These are phyloP conservation scores for Saururus chinensis DNA, from an alignment of 164 flowering plant species.

Conservation along the genomic window DNA sequence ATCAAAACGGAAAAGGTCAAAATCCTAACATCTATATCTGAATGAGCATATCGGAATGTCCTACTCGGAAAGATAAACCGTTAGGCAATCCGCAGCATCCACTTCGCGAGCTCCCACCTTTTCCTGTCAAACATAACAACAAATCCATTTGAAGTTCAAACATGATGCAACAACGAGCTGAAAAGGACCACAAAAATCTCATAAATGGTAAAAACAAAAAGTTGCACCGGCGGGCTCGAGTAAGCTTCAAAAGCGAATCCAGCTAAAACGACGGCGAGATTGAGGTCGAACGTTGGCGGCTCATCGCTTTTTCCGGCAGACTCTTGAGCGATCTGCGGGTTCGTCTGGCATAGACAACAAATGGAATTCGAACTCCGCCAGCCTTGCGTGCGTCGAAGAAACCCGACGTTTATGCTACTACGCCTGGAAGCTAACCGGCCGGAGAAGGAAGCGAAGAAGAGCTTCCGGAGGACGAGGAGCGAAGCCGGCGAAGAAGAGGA, in stretches of 20 bases:
- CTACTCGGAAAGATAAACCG: slow-evolving; percentile 84
- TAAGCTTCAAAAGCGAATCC: slow-evolving; percentile 98
- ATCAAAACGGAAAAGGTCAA: neutral
- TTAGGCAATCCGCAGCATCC: slow-evolving; percentile 74
- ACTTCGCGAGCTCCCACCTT: slow-evolving; percentile 56
- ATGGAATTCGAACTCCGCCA: slow-evolving; percentile 1
- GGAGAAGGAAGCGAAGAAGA: neutral
- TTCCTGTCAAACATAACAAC: slow-evolving; percentile 26
- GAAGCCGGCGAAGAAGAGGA: too few species aligned
- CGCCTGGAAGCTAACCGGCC: neutral
- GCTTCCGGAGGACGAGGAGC: too few species aligned
- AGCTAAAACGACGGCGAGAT: slow-evolving; percentile 88
- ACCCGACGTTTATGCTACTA: neutral
- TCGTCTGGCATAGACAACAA: slow-evolving; percentile 18
- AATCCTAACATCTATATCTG: neutral
- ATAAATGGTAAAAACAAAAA: neutral
- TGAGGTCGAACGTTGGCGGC: slow-evolving; percentile 72
- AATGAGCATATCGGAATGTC: slow-evolving; percentile 8
- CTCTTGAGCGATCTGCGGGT: slow-evolving; percentile 14
- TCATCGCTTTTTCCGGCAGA: slow-evolving; percentile 18
- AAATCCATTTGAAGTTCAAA: neutral
- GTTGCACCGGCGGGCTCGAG: slow-evolving; percentile 55
- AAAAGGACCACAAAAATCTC: neutral
- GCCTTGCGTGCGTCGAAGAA: slow-evolving; percentile 1
- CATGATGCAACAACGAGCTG: neutral